phyloP scores from a whole-genome alignment of 1,284 basidiomycete genomes.

The Fomitiporia mediterranea region DNA sequence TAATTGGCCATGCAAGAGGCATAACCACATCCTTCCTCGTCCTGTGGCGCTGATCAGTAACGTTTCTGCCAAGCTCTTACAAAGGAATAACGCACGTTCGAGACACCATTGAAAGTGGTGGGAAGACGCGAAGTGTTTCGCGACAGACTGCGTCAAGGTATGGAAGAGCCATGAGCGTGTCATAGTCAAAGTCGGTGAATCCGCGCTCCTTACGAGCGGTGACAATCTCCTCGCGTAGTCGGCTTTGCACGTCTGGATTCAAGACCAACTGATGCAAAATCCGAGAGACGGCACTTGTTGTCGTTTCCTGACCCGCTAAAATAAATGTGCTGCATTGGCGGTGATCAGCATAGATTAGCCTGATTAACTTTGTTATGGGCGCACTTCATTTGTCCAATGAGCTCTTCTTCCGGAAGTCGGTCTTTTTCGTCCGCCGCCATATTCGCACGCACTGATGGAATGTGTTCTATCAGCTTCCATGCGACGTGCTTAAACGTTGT shows the following conservation, averaged over 20 bases:
- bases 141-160: constrained; percentile 37
- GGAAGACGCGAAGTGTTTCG: constrained; percentile 36
- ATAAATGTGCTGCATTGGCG: constrained; percentile 37
- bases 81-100: constrained; percentile 21
- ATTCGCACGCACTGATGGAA: constrained; percentile 25
- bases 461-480: constrained; percentile 11
- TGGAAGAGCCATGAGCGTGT: constrained; percentile 32
- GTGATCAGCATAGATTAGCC: no score
- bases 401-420: constrained; percentile 9
- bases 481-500: not conserved
- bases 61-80: not conserved
- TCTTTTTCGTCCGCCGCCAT: constrained; percentile 11
- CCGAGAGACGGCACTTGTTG: constrained; percentile 34
- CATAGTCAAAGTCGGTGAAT: constrained; percentile 30
- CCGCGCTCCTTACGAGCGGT: constrained; percentile 25
- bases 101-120: constrained; percentile 27
- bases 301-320: constrained; percentile 37
- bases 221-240: constrained; percentile 33
- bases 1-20: constrained; percentile 18
- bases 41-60: constrained; percentile 6
- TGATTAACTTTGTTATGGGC: no score
- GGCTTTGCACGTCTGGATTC: constrained; percentile 32
- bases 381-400: constrained; percentile 27
- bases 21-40: constrained; percentile 18
- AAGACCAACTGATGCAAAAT: constrained; percentile 33